phyloP scores from a whole-genome alignment of 106 monocot genomes.

The Dendrobium huoshanense region DNA sequence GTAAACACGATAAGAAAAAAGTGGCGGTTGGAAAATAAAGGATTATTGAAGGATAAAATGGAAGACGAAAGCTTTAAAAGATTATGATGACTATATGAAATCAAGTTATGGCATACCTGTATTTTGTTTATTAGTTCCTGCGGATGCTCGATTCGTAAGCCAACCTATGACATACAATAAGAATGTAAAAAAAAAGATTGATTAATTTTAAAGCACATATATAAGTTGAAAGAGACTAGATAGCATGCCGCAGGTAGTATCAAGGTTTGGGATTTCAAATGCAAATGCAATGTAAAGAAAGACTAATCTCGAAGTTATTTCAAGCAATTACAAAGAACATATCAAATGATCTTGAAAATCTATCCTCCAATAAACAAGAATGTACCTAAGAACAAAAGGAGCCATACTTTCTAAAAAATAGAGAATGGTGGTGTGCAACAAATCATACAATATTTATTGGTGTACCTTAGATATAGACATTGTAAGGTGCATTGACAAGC shows the following conservation, averaged over 20 bases:
- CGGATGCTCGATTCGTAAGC: constrained; percentile 93
- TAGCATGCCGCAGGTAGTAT: not conserved
- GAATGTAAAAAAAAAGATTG: not conserved
- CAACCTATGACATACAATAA: constrained; percentile 51
- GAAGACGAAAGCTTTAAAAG: not conserved
- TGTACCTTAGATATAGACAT: not conserved
- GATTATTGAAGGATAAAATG: not conserved
- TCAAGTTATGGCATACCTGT: constrained; percentile 43
- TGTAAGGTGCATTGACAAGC: not conserved
- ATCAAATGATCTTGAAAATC: not conserved
- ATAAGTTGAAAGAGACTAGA: not conserved
- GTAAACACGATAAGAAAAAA: not conserved
- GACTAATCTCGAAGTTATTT: not conserved
- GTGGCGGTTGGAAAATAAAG: not conserved
- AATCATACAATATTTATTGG: not conserved
- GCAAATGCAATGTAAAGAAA: not conserved
- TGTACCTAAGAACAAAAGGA: not conserved
- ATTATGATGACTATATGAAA: not conserved
- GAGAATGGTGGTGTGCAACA: not conserved
- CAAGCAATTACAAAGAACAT: not conserved
- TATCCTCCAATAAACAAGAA: not conserved
- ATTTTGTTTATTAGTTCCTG: constrained; percentile 86
- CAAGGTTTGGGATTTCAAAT: not conserved
- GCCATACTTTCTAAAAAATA: too few species aligned
- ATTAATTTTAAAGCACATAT: not conserved